phyloP scores from a whole-genome alignment of 2,329 filamentous ascomycete species.

The Xylariomycetidae sp. region DNA sequence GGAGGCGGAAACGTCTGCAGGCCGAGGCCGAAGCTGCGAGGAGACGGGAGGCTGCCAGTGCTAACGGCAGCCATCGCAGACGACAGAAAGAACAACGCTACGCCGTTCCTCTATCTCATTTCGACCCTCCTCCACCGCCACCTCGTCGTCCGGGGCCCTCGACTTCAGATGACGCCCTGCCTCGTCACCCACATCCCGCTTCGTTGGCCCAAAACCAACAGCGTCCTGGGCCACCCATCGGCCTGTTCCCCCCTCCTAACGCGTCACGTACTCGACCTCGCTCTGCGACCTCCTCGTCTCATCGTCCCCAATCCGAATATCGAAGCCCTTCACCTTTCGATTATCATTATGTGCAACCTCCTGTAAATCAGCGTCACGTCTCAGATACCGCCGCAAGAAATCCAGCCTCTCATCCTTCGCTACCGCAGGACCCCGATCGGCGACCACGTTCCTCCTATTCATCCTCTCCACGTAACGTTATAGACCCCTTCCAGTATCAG shows the following conservation, averaged over 20 bases:
- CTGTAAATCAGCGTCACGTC: slow-evolving; percentile 33
- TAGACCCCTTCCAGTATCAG: slow-evolving; percentile 51
- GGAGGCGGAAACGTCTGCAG: slow-evolving; percentile 56
- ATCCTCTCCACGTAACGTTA: slow-evolving; percentile 21
- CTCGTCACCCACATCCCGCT: slow-evolving; percentile 35
- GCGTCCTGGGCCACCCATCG: slow-evolving; percentile 39
- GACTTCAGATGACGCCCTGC: slow-evolving; percentile 30
- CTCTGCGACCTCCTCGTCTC: slow-evolving; percentile 38
- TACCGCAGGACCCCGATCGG: slow-evolving; percentile 28
- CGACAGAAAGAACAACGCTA: slow-evolving; percentile 40
- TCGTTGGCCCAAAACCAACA: slow-evolving; percentile 32
- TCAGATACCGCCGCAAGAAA: slow-evolving; percentile 40
- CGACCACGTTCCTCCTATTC: slow-evolving; percentile 25
- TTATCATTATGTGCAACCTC: slow-evolving; percentile 38
- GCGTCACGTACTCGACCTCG: slow-evolving; percentile 36
- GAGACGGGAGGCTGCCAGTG: too few relatives aligned
- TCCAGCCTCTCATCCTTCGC: slow-evolving; percentile 27
- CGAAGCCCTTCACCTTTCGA: slow-evolving; percentile 39
- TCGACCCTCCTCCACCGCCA: slow-evolving; percentile 39
- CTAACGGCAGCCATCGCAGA: slow-evolving; percentile 32
- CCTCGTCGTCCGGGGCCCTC: slow-evolving; percentile 28
- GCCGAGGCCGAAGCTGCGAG: slow-evolving; percentile 40
- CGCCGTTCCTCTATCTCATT: slow-evolving; percentile 48
- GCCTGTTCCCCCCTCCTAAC: slow-evolving; percentile 46
- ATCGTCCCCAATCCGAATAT: slow-evolving; percentile 31